Conservation (phyloP, 371 early-diverging fungal genomes). For the Mortierella sp. region DNA sequence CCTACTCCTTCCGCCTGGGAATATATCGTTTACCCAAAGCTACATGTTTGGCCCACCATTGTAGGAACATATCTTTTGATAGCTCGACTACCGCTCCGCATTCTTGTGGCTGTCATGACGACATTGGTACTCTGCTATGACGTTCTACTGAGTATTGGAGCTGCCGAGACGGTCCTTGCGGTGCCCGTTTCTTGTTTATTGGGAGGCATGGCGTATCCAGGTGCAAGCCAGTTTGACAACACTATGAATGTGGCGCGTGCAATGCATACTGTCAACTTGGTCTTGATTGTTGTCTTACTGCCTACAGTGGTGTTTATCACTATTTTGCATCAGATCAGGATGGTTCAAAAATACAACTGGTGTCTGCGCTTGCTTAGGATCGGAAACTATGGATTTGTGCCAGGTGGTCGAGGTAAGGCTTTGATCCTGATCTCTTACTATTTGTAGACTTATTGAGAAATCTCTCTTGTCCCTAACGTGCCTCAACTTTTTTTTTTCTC, state of each 20-base stretch:
- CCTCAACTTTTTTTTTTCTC: background rate
- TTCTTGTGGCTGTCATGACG: constrained; percentile 50
- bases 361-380: constrained; percentile 42
- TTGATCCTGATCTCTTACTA: background rate
- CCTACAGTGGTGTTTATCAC: constrained; percentile 46
- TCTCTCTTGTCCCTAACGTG: background rate
- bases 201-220: constrained; percentile 48
- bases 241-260: constrained; percentile 56
- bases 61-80: constrained; percentile 37
- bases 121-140: constrained; percentile 53
- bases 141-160: constrained; percentile 43
- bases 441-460: too few relatives aligned
- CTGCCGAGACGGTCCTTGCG: constrained; percentile 45
- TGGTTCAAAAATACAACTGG: constrained; percentile 58
- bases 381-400: constrained; percentile 54
- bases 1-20: constrained; percentile 51
- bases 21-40: constrained; percentile 37
- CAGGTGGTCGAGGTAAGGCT: constrained; percentile 51
- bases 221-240: constrained; percentile 49
- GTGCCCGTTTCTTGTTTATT: constrained; percentile 48
- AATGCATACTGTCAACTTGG: constrained; percentile 54
- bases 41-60: constrained; percentile 40
- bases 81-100: constrained; percentile 52
- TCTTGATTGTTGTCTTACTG: constrained; percentile 37
- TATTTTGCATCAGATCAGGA: constrained; percentile 49